Evolutionary conservation across 495 filamentous ascomycete genomes (phyloP).

Genomic region (Penicillium manginii): DNA sequence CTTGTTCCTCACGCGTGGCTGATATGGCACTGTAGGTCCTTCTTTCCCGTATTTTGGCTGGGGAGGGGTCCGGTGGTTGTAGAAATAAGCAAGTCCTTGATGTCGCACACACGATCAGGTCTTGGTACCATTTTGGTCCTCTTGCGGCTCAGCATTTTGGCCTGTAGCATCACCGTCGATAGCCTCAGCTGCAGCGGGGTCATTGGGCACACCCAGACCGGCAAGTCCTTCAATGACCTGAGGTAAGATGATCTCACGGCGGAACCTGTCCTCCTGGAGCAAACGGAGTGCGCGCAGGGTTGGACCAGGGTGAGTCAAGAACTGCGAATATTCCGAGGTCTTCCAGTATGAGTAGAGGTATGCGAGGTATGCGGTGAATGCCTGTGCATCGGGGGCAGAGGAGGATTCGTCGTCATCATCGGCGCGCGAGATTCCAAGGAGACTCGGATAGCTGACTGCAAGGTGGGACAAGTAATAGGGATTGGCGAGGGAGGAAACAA

Average conservation of each 20-base stretch:
- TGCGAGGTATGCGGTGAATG: slow-evolving; percentile 77
- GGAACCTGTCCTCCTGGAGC: slow-evolving; percentile 81
- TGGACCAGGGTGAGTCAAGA: slow-evolving; percentile 78
- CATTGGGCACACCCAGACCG: slow-evolving; percentile 52
- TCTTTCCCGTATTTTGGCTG: not conserved
- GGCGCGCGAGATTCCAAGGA: slow-evolving; percentile 43
- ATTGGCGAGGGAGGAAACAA: slow-evolving; percentile 85
- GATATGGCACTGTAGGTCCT: not conserved
- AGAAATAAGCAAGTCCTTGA: not conserved
- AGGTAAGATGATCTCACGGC: slow-evolving; percentile 78
- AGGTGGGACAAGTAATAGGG: slow-evolving; percentile 84
- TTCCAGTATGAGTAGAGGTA: slow-evolving; percentile 85
- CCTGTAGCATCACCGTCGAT: slow-evolving; percentile 29
- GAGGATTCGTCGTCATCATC: slow-evolving; percentile 46
- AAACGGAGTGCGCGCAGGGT: slow-evolving; percentile 82
- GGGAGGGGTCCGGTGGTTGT: not conserved
- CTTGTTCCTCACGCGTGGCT: not conserved
- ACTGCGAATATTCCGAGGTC: slow-evolving; percentile 80
- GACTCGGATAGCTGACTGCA: slow-evolving; percentile 61
- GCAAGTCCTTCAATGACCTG: slow-evolving; percentile 68
- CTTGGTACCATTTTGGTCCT: slow-evolving; percentile 28
- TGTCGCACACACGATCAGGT: slow-evolving; percentile 24
- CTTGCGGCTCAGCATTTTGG: slow-evolving; percentile 33
- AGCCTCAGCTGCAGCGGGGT: slow-evolving; percentile 25
- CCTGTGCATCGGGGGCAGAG: slow-evolving; percentile 59